Percentiles rank a stretch among this genome's conserved stretches.
Conservation (phyloP, 139 green algal species). For the Coccomyxa sp. region DNA sequence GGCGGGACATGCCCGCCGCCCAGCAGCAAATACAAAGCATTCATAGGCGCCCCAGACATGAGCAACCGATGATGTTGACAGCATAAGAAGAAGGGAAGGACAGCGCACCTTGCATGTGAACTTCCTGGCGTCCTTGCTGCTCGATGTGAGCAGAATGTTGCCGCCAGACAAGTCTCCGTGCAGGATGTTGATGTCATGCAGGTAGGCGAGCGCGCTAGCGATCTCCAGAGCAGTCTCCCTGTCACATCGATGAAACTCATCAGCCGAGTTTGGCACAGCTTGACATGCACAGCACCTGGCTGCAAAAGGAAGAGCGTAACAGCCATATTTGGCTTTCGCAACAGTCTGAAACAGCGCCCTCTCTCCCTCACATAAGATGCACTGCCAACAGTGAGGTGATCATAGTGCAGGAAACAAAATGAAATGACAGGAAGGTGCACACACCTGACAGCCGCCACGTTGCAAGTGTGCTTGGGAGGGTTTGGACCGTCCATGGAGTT, state of each 20-base stretch:
- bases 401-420: not conserved
- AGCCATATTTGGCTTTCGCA: not conserved
- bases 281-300: not conserved
- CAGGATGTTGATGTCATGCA: slow-evolving; percentile 37
- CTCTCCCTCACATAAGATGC: not conserved
- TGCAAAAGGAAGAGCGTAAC: too few species aligned
- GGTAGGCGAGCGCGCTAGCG: slow-evolving; percentile 32
- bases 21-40: too few species aligned
- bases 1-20: too few species aligned
- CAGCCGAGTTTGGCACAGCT: not conserved
- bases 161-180: slow-evolving; percentile 44
- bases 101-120: slow-evolving; percentile 45
- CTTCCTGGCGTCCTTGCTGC: slow-evolving; percentile 24
- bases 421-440: not conserved
- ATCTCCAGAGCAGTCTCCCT: slow-evolving; percentile 33
- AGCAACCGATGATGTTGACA: too few species aligned
- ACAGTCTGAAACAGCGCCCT: not conserved
- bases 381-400: not conserved
- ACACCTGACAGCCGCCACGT: not conserved
- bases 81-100: too few species aligned
- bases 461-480: not conserved
- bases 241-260: not conserved
- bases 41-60: too few species aligned
- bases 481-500: not conserved
- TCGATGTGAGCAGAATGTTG: slow-evolving; percentile 45